Evolutionary conservation across 2,329 filamentous ascomycete genomes (phyloP), one percentile per base, ranked within the genome.

Genomic region (Fusarium hainanense): DNA sequence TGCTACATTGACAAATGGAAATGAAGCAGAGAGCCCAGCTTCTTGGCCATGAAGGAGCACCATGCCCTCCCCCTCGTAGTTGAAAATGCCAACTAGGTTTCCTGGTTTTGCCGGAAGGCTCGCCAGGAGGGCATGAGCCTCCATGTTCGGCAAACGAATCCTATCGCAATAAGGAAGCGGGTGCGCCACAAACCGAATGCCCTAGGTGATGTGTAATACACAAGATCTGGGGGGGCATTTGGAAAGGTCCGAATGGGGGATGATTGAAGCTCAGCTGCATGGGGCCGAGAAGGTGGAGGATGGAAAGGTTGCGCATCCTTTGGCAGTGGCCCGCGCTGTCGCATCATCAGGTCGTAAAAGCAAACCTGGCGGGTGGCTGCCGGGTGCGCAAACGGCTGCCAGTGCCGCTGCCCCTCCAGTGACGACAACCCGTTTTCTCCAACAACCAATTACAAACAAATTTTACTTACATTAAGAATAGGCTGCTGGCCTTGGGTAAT

Each of bases 401-500:
- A 37, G 34, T 37, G 18, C 13, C n/a, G 23, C 28, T 48, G 18
- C 46, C 46, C 64, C 59, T 64, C 46, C 37, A 42, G 52, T 46
- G 27, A 60, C 50, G 48, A 25, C 43, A 58, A 28, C 32, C 49
- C 37, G 20, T 23, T 34, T 44, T 44, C 23, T 23, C 57, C 28
- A 42, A 50, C 34, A 58, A 62, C 40, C 34, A 44, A 63, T 62
- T 28, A 57, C 55, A 50, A 49, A 47, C 40, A 37, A 41, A 51
- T 57, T 55, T 14, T 30, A 84, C 85, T 83, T 74, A 87, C 85
- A 78, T 89, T 89, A 40, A 83, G 62, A 67, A 83, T 83, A 9
- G 81, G 81, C 44, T 83, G 81, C 66, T 83, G 81, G 34, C 81
- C 81, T 51, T 82, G 81, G 2, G 78, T 77, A 37, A 82, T 80